Base-by-base conservation (phyloP, 2,329 filamentous ascomycete species). In the Akanthomyces uredinophilus region DNA sequence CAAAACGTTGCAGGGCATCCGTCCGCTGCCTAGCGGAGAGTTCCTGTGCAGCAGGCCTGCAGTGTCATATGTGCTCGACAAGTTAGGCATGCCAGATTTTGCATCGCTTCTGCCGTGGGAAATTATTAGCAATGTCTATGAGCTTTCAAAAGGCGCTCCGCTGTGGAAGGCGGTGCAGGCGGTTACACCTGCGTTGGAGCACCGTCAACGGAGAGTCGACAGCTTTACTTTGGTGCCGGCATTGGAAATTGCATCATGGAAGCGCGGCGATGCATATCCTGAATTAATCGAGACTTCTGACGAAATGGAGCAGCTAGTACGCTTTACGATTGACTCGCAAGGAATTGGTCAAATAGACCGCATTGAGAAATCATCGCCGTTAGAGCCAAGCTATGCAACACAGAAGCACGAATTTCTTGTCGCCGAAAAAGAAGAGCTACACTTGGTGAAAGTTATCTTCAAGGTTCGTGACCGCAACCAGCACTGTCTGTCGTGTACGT, bases 291-390 rank as follows among this genome's bases (percentile, higher is more conserved):
- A 20, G 2, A 5, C 32, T 14, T 22, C 53, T 35, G 7, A n/a
- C 4, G 2, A 39, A n/a, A 18, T 3, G 20, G 18, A 14, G 6
- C 22, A 16, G 35, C 8, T 59, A 14, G 22, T 49, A 4, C 56
- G 46, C 22, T 50, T 59, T 22, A 51, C 56, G 1, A 59, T 59
- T 24, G 56, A 59, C 29, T 59, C 56, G 13, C 47, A 59, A 11
- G 56, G 47, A 41, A 51, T 59, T 5, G 39, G 22, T 16, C 56
- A 37, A 14, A 59, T 59, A 13, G 46, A 59, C 6, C 56, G 56
- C 22, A 50, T 59, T 16, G 20, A 51, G 5, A 43, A 27, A 24
- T 8, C 37, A 16, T 22, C 32, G 46, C 14, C 14, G 7, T 7
- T 59, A 7, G 8, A 43, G 20, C 46, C 29, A 6, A 49, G 39